phyloP scores from a whole-genome alignment of 2,329 filamentous ascomycete species.

The Aspergillus sp. region DNA sequence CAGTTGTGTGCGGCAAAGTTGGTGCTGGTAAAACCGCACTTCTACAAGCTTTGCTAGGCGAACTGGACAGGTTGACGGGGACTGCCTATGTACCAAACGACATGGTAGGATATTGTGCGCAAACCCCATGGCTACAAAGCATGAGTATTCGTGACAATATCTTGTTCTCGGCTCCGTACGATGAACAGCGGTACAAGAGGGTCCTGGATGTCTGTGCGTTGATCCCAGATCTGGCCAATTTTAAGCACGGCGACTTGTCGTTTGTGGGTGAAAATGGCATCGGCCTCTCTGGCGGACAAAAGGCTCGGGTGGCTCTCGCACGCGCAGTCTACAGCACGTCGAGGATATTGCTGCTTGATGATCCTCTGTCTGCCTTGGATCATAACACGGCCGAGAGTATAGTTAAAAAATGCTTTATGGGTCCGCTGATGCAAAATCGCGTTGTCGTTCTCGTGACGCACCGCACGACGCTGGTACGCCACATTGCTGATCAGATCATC shows the following conservation, averaged over 20 bases:
- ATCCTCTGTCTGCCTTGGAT: slow-evolving; percentile 59
- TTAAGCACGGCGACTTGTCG: slow-evolving; percentile 63
- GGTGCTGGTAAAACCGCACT: slow-evolving; percentile 63
- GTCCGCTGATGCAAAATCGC: slow-evolving; percentile 53
- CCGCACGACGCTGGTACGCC: slow-evolving; percentile 66
- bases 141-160: slow-evolving; percentile 70
- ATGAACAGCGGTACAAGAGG: slow-evolving; percentile 65
- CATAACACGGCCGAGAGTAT: slow-evolving; percentile 64
- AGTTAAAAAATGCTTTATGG: slow-evolving; percentile 56
- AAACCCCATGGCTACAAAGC: slow-evolving; percentile 66
- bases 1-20: slow-evolving; percentile 62
- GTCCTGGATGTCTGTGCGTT: slow-evolving; percentile 66
- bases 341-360: slow-evolving; percentile 56
- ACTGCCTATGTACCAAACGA: slow-evolving; percentile 53
- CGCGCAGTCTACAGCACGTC: slow-evolving; percentile 58
- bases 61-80: slow-evolving; percentile 54
- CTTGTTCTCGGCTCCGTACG: slow-evolving; percentile 63
- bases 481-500: slow-evolving; percentile 71
- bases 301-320: slow-evolving; percentile 59
- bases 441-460: slow-evolving; percentile 62
- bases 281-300: slow-evolving; percentile 60
- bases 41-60: slow-evolving; percentile 58
- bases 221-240: slow-evolving; percentile 58
- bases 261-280: slow-evolving; percentile 62
- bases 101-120: slow-evolving; percentile 62